These are phyloP conservation scores for Xylaria cubensis DNA, from an alignment of 495 filamentous ascomycete species.

Conservation along the genomic window DNA sequence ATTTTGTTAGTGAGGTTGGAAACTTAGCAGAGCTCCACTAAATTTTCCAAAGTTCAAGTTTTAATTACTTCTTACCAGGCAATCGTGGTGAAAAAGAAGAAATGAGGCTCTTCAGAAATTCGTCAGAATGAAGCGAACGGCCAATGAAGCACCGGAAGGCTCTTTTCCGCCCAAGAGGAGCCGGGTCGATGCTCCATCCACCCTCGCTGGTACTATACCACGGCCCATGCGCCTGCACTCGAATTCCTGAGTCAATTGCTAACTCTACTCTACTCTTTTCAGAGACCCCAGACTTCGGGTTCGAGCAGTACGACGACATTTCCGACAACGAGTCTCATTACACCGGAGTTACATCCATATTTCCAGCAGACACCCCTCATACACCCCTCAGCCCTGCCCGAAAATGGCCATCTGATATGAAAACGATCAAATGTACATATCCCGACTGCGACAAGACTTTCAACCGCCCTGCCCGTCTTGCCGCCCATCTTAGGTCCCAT, in stretches of 20 bases:
- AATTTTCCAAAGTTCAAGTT: slow-evolving; percentile 10
- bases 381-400: slow-evolving; percentile 62
- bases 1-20: background rate
- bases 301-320: slow-evolving; percentile 27
- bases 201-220: slow-evolving; percentile 9
- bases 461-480: slow-evolving; percentile 81
- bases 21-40: slow-evolving; percentile 14
- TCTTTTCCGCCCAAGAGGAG: slow-evolving; percentile 23
- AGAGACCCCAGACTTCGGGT: slow-evolving; percentile 27
- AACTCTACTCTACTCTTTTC: slow-evolving; percentile 15
- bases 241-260: slow-evolving; percentile 4
- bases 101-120: slow-evolving; percentile 12
- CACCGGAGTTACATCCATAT: slow-evolving; percentile 34
- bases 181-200: slow-evolving; percentile 7
- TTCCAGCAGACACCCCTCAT: slow-evolving; percentile 55
- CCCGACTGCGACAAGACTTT: slow-evolving; percentile 80
- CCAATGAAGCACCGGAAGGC: slow-evolving; percentile 24
- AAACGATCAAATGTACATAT: slow-evolving; percentile 73
- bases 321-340: slow-evolving; percentile 55
- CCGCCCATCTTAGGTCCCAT: slow-evolving; percentile 80
- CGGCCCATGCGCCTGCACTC: background rate
- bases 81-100: background rate
- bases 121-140: slow-evolving; percentile 42
- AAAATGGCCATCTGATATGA: slow-evolving; percentile 71
- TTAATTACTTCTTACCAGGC: background rate